A percentile compares a stretch with the other conserved stretches of the same genome.
Evolutionary conservation across 768 basidiomycete species (phyloP).

Genomic region (Butyriboletus loyo): DNA sequence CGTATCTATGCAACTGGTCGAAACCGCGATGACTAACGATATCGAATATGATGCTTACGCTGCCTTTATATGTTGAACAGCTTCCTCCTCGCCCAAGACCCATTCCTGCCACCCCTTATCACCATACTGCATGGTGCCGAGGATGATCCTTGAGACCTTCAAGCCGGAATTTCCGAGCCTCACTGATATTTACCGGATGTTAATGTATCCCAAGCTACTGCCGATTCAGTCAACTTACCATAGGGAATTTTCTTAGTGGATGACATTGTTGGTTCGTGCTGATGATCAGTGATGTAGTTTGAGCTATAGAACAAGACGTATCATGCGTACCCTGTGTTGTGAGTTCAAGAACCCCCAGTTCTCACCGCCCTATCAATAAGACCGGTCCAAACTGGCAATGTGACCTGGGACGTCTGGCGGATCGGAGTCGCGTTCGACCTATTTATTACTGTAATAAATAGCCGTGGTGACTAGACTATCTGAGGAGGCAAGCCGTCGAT

Average conservation of each 20-base stretch:
- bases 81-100: conserved; percentile 48
- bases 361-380: conserved; percentile 21
- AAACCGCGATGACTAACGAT: not conserved
- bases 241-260: conserved; percentile 29
- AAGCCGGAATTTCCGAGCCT: conserved; percentile 47
- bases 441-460: not conserved
- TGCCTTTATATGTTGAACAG: conserved; percentile 43
- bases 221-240: conserved; percentile 21
- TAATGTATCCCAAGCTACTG: not conserved
- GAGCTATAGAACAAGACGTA: not conserved
- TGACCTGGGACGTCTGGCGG: not conserved
- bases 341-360: not conserved
- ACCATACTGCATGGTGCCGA: conserved; percentile 49
- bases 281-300: not conserved
- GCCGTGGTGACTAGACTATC: not conserved
- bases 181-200: conserved; percentile 21
- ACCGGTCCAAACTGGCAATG: not conserved
- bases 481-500: not conserved
- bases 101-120: conserved; percentile 50
- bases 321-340: not conserved
- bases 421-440: not conserved
- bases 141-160: conserved; percentile 49
- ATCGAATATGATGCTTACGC: conserved; percentile 34
- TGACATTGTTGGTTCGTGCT: conserved; percentile 15
- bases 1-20: conserved; percentile 25